Evolutionary conservation across 495 filamentous ascomycete genomes (phyloP).

Genomic region (Penicillium canescens): DNA sequence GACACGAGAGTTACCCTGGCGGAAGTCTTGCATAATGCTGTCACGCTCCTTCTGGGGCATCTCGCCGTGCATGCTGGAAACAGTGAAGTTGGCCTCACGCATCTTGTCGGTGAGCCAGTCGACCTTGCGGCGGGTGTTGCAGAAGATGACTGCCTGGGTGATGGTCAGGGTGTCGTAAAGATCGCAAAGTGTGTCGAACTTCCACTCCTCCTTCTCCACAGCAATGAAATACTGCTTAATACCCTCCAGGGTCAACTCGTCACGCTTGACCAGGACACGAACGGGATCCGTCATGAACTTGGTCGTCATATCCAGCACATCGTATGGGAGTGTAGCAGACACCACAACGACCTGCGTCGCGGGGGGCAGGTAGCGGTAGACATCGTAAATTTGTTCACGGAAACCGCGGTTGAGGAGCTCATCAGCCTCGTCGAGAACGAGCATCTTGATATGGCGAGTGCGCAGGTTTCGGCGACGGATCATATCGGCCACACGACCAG

Average conservation of each 20-base stretch:
- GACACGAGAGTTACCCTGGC: constrained; percentile 92
- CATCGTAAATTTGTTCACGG: constrained; percentile 98
- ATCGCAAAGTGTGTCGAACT: constrained; percentile 98
- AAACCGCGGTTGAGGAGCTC: constrained; percentile 92
- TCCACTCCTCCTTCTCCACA: constrained; percentile 99
- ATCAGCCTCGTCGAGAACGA: constrained; percentile 97
- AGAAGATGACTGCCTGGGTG: constrained; percentile 99
- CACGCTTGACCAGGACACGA: constrained; percentile 98
- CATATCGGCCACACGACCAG: constrained; percentile 97
- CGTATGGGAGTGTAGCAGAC: constrained; percentile 94
- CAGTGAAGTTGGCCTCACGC: constrained; percentile 96
- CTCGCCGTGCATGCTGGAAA: constrained; percentile 97
- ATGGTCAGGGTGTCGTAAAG: constrained; percentile 99
- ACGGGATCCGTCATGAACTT: constrained; percentile 99
- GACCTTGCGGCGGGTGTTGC: constrained; percentile 98
- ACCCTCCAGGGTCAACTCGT: constrained; percentile 96
- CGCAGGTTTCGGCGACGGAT: constrained; percentile 93
- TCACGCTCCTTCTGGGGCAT: constrained; percentile 98
- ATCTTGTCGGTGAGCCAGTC: constrained; percentile 99
- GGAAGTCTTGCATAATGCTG: constrained; percentile 99
- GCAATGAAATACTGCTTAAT: constrained; percentile 99
- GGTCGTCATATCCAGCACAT: constrained; percentile 98
- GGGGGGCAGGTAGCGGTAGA: constrained; percentile 94
- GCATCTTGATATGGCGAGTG: constrained; percentile 97
- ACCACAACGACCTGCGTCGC: constrained; percentile 97